A percentile compares a stretch with the other conserved stretches of the same genome.
Conservation (phyloP, 2,329 filamentous ascomycete species). For the Ophiostoma novo-ulmi region DNA sequence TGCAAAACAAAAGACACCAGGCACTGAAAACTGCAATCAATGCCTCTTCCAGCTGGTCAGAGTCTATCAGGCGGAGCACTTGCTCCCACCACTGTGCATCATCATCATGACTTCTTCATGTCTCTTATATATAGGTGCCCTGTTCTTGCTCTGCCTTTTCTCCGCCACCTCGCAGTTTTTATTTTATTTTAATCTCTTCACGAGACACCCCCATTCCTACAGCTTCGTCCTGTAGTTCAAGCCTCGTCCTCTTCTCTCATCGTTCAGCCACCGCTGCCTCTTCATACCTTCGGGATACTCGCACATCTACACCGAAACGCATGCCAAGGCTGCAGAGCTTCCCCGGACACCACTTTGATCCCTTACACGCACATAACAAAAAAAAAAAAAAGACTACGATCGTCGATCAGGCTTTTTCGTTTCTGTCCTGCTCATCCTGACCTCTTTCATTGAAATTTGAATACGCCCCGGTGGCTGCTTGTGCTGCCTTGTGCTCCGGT, state of each 20-base stretch:
- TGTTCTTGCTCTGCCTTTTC: not conserved
- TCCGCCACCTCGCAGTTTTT: not conserved
- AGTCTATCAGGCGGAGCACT: not conserved
- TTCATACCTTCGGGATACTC: not conserved
- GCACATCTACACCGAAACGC: not conserved
- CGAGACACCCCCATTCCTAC: not conserved
- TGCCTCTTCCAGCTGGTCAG: not conserved
- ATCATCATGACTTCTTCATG: not conserved
- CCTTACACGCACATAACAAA: not conserved
- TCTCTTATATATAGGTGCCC: not conserved
- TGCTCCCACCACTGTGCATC: slow-evolving; percentile 2
- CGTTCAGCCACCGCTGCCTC: not conserved
- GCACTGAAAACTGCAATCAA: not conserved
- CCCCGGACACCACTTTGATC: not conserved
- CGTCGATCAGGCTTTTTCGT: not conserved
- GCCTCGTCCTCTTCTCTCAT: not conserved
- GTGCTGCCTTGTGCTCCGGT: slow-evolving; percentile 18
- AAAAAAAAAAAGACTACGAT: not conserved
- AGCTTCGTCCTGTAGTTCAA: slow-evolving; percentile 10
- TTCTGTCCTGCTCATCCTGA: not conserved
- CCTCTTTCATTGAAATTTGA: not conserved
- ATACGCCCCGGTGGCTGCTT: slow-evolving; percentile 21
- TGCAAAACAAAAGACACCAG: not conserved
- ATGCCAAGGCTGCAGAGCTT: not conserved
- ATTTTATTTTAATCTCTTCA: not conserved